Percentiles rank a stretch among this genome's conserved stretches.
Evolutionary conservation across 2,329 filamentous ascomycete species (phyloP).

Genomic region (Pseudocercospora macadamiae): DNA sequence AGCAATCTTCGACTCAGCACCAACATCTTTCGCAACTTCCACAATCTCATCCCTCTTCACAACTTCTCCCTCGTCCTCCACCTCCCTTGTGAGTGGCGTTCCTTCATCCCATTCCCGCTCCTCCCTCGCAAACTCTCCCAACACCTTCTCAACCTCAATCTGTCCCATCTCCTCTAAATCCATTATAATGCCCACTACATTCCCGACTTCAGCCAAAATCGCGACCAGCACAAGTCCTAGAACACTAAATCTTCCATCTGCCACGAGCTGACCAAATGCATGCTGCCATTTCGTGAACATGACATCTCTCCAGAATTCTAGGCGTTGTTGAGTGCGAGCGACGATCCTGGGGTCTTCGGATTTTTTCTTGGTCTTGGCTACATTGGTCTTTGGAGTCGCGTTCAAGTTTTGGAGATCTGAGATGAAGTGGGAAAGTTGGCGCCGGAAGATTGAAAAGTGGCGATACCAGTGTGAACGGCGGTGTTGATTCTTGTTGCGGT

Average conservation of each 20-base stretch:
- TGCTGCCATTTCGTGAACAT: constrained; percentile 37
- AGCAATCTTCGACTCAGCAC: constrained; percentile 13
- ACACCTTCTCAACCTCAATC: constrained; percentile 45
- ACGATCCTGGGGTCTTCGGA: constrained; percentile 22
- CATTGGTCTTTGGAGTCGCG: constrained; percentile 32
- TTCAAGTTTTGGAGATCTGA: constrained; percentile 31
- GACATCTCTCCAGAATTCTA: constrained; percentile 45
- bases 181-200: constrained; percentile 45
- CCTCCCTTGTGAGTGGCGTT: constrained; percentile 32
- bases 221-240: constrained; percentile 51
- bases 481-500: constrained; percentile 92
- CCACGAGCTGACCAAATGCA: constrained; percentile 50
- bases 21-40: background rate
- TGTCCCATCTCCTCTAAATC: constrained; percentile 47
- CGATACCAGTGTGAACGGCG: constrained; percentile 80
- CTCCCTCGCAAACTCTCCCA: constrained; percentile 49
- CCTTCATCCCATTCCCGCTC: constrained; percentile 37
- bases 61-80: constrained; percentile 41
- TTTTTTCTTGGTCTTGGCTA: constrained; percentile 34
- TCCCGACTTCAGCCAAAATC: constrained; percentile 44
- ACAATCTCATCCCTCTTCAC: constrained; percentile 22
- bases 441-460: constrained; percentile 70
- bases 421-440: constrained; percentile 62
- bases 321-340: constrained; percentile 32
- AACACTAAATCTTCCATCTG: constrained; percentile 50